Evolutionary conservation across 768 basidiomycete genomes (phyloP), one percentile per base, ranked within the genome.

Genomic region (Leucocoprinus leucothites): DNA sequence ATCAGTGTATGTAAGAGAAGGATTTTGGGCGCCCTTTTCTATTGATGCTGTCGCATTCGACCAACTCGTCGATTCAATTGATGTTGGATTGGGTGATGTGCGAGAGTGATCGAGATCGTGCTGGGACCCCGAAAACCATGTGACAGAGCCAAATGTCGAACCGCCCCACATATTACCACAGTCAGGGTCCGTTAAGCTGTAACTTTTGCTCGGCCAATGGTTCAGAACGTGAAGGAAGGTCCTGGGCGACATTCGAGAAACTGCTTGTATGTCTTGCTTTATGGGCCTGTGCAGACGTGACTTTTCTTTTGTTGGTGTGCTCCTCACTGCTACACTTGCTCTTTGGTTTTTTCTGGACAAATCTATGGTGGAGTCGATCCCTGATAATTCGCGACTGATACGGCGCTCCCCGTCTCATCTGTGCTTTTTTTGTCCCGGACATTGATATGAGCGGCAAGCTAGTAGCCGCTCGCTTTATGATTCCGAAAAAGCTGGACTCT

Each of bases 41-140:
- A 53, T 53, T 53, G 52, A 48, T 54, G 44, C 53, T 54, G 45
- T 48, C 53, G 21, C 40, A 24, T 31, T 31, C 28, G 18, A 25
- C n/a, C 13, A 14, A n/a, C 34, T 47, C 36, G 31, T 35, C 18
- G 22, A 44, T 35, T 54, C 45, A 41, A 34, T 43, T 48, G 45
- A 31, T 48, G 45, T 38, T 31, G 31, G 31, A 31, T 31, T 31
- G 31, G 31, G 31, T 31, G 31, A 34, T 36, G 26, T 48, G 31
- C 14, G 18, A 8, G 40, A 8, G 31, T 11, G 31, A 31, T 31
- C 31, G 31, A 31, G 18, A 41, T 19, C 6, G 14, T 4, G 36
- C 31, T 18, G 38, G 44, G 28, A 24, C 53, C 34, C 42, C 46
- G 34, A 14, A 47, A 25, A 54, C 45, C 25, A 28, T 16, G 35